These are phyloP conservation scores for Pythium pyrilobum DNA, from an alignment of 352 stramenopile species.

Conservation along the genomic window DNA sequence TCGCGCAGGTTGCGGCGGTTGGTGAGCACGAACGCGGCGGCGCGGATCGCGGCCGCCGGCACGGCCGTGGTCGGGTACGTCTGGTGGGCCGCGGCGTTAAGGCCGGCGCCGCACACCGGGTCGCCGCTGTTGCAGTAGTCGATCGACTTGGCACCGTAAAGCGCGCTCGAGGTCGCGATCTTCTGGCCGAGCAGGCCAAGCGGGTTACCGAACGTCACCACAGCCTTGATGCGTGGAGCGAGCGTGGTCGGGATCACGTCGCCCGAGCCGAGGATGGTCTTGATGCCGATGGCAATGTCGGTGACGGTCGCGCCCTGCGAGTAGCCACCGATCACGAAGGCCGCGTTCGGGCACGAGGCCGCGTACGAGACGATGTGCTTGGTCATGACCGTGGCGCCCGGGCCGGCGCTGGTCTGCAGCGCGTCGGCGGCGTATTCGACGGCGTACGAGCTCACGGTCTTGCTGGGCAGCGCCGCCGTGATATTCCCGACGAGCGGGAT, in stretches of 20 bases:
- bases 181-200: not conserved
- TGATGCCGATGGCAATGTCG: conserved; percentile 26
- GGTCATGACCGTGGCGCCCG: conserved; percentile 29
- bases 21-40: not conserved
- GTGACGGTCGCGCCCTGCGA: conserved; percentile 18
- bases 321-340: conserved; percentile 9
- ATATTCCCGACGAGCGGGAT: conserved; percentile 26
- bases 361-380: conserved; percentile 26
- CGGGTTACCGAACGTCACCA: conserved; percentile 19
- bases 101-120: conserved; percentile 1
- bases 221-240: conserved; percentile 21
- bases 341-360: conserved; percentile 22
- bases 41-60: not conserved
- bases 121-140: conserved; percentile 7
- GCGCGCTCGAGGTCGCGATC: not conserved
- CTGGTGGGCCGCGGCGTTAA: conserved; percentile 1
- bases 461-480: conserved; percentile 15
- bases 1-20: not conserved
- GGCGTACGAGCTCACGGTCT: conserved; percentile 28
- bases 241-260: conserved; percentile 15
- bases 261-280: conserved; percentile 18
- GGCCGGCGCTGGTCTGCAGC: conserved; percentile 21
- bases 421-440: conserved; percentile 21
- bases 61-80: conserved; percentile 1
- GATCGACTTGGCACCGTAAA: conserved; percentile 3